Conservation (phyloP, 2,329 filamentous ascomycete species). For the Ophiostoma ips region DNA sequence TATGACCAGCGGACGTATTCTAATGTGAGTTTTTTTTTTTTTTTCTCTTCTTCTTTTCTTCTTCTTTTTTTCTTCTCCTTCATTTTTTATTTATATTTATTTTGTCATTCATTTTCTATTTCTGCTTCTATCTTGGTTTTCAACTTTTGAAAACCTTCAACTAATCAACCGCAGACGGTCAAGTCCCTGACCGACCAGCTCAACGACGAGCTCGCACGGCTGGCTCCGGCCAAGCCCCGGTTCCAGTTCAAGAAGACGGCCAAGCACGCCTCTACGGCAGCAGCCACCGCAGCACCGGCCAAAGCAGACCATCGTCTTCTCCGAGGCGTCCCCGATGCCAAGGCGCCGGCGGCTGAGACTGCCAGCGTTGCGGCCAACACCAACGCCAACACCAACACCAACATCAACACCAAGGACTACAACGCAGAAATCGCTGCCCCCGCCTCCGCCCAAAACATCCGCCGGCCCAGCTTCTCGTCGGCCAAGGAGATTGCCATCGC, state of each 20-base stretch:
- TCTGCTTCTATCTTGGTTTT: too few species aligned
- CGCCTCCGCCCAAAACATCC: slow-evolving; percentile 25
- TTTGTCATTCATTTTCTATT: too few species aligned
- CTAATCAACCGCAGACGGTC: slow-evolving; percentile 47
- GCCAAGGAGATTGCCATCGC: slow-evolving; percentile 49
- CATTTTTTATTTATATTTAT: background rate
- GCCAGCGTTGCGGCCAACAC: background rate
- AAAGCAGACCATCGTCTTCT: slow-evolving; percentile 31
- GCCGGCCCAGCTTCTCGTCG: slow-evolving; percentile 50
- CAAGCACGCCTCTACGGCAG: slow-evolving; percentile 7
- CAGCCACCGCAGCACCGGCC: slow-evolving; percentile 18
- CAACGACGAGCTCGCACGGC: slow-evolving; percentile 50
- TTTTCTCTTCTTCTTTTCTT: too few species aligned
- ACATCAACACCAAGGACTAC: slow-evolving; percentile 41
- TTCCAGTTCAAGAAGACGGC: slow-evolving; percentile 58
- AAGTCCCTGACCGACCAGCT: slow-evolving; percentile 71
- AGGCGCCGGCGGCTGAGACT: background rate
- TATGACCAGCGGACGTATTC: slow-evolving; percentile 83
- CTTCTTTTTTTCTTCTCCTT: too few species aligned
- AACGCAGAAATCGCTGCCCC: slow-evolving; percentile 39
- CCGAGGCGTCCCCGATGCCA: slow-evolving; percentile 6
- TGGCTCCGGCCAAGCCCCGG: slow-evolving; percentile 55
- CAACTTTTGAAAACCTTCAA: too few species aligned
- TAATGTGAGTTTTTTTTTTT: slow-evolving; percentile 37
- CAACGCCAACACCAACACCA: too few species aligned